Conservation (phyloP, 202 grass and related monocot genomes). For the Brachypodium distachyon region DNA sequence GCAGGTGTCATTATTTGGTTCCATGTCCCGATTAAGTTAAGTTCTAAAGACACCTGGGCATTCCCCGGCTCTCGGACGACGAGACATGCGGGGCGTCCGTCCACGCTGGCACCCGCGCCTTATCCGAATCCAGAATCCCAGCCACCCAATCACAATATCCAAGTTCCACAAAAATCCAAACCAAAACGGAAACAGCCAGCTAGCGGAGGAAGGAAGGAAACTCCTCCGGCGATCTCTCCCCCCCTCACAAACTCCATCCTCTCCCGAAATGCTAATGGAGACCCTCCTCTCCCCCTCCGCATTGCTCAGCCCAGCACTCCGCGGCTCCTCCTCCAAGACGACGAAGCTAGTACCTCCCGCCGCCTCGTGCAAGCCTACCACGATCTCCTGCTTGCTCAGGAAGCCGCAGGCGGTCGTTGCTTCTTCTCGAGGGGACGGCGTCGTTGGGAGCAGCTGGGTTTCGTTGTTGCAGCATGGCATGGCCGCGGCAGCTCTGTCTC, state of each 20-base stretch:
- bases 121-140: constrained; percentile 68
- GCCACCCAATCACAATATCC: constrained; percentile 74
- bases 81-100: neutral
- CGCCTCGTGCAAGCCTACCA: constrained; percentile 1
- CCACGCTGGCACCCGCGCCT: constrained; percentile 31
- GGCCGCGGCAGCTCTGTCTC: constrained; percentile 58
- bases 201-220: no score
- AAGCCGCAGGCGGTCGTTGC: neutral
- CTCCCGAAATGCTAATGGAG: constrained; percentile 43
- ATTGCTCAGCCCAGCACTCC: constrained; percentile 37
- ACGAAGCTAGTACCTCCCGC: neutral
- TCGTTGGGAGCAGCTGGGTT: constrained; percentile 29
- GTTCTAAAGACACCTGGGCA: neutral
- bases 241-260: neutral
- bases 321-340: no score
- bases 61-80: neutral
- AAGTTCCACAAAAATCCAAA: constrained; percentile 28
- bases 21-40: no score
- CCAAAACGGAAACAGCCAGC: constrained; percentile 9
- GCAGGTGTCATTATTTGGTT: no score
- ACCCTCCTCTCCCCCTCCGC: constrained; percentile 51
- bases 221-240: neutral
- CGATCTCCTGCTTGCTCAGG: constrained; percentile 36
- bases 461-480: constrained; percentile 73
- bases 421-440: neutral